Evolutionary conservation across 768 basidiomycete genomes (phyloP), one percentile per base, ranked within the genome.

Genomic region (Grammothele lineata): DNA sequence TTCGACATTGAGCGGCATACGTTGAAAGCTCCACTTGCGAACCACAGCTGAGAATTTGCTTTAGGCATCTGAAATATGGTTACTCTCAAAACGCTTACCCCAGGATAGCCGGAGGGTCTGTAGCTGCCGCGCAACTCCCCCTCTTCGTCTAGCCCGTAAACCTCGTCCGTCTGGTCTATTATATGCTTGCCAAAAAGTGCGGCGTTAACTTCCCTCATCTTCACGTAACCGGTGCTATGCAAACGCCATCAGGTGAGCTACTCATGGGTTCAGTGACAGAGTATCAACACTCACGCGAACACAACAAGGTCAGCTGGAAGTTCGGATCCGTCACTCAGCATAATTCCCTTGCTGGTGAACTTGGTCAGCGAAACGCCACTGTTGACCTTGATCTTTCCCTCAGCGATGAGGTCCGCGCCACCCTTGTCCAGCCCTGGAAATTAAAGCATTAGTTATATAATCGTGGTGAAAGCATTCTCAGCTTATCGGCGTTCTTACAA

Each of bases 361-460:
- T 43, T 42, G 24, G 47, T 52, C 15, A 66, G 47, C n/a, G 36
- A 42, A 6, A 58, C 47, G 21, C 70, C 70, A 43, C 64, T 66
- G 61, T 71, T 77, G 55, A 78, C 57, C 56, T 76, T 77, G 68
- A 81, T 77, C 37, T 65, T 65, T 18, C 78, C 75, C 21, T 74
- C 67, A 21, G 67, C 67, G 46, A 78, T 76, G 45, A 74, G 61
- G 48, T 66, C 61, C 30, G 72, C 68, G 0, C 71, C 64, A n/a
- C 74, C 76, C 0, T 51, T 51, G 39, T 64, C 62, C 52, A 51
- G n/a, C 50, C 50, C 50, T 51, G 17, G 5, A 30, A 17, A 10
- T 26, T n/a, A 18, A 18, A 8, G 12, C 8, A 18, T 17, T 10
- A 6, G 30, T 19, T 17, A 19, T 36, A n/a, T n/a, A n/a, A n/a